Evolutionary conservation across 2,329 filamentous ascomycete species (phyloP), one percentile per base, ranked within the genome.

Genomic region (Onygena corvina): DNA sequence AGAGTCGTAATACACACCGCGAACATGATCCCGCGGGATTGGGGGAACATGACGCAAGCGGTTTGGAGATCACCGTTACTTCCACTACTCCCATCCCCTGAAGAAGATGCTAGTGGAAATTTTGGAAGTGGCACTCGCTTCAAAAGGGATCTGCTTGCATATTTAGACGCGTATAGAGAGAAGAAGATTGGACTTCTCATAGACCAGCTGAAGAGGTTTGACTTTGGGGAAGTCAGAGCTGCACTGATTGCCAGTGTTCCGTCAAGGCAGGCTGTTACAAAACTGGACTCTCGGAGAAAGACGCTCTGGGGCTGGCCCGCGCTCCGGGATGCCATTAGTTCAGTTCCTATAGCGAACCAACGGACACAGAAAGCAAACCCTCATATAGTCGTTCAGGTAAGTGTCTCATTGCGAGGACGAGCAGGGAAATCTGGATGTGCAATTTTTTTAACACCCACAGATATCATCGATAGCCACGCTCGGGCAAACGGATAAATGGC

Each of bases 21-120:
- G 14, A 94, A 94, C 58, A 87, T 94, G 83, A 90, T 94, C n/a
- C 61, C 74, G 3, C 80, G 81, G 49, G 88, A 94, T 63, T 94
- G 88, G 88, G 76, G 73, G 1, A 92, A 92, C 57, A 85, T 94
- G 84, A 84, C 81, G 0, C 87, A 94, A 62, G 86, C 79, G 1
- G 76, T 85, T 3, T 94, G 88, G 88, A 72, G 69, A 46, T 90
- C 86, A 0, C 86, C 86, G 0, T 61, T 77, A 1, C 76, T 94
- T 1, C 80, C 84, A 0, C 64, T 76, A 1, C 45, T 68, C 40
- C 42, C 46, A 12, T 9, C 7, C 9, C 11, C 38, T 11, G 33
- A 3, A 31, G 4, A 48, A 21, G 35, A 52, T 4, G 33, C 34
- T 14, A 44, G 12, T 4, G 4, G 44, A 6, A 29, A 46, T 4